Evolutionary conservation across 768 basidiomycete genomes (phyloP).

Genomic region (Macrolepiota albuminosa): DNA sequence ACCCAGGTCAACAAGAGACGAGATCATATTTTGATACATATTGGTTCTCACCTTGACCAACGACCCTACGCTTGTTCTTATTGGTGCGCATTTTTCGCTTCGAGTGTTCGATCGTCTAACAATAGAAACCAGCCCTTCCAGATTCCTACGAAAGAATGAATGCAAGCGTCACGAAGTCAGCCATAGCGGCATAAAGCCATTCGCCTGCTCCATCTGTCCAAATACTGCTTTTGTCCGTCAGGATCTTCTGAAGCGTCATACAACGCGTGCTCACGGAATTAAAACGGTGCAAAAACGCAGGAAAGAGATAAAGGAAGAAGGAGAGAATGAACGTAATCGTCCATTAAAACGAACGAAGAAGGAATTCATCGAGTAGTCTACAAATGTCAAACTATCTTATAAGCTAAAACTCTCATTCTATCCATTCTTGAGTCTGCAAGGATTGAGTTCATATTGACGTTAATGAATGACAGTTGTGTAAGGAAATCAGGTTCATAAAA

Average conservation of each 20-base stretch:
- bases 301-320: slow-evolving; percentile 1
- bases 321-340: slow-evolving; percentile 1
- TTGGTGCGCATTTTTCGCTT: slow-evolving; percentile 43
- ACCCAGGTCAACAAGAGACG: slow-evolving; percentile 64
- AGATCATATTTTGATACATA: slow-evolving; percentile 72
- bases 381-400: neutral
- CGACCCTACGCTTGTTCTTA: slow-evolving; percentile 58
- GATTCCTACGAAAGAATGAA: slow-evolving; percentile 72
- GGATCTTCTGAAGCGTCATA: slow-evolving; percentile 64
- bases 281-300: slow-evolving; percentile 25
- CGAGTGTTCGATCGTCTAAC: neutral
- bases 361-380: slow-evolving; percentile 1
- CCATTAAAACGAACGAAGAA: slow-evolving; percentile 8
- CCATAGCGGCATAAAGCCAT: slow-evolving; percentile 57
- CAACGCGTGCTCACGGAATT: slow-evolving; percentile 49
- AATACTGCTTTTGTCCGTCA: slow-evolving; percentile 58
- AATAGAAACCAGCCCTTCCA: slow-evolving; percentile 40
- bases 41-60: slow-evolving; percentile 69
- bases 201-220: slow-evolving; percentile 51
- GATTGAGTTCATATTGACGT: neutral
- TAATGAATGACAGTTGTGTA: neutral
- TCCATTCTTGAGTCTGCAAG: neutral
- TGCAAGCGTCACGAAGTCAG: slow-evolving; percentile 71
- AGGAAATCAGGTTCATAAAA: neutral
- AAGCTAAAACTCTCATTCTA: neutral